phyloP scores from a whole-genome alignment of 2,329 filamentous ascomycete genomes.

The Tolypocladium ovalisporum region DNA sequence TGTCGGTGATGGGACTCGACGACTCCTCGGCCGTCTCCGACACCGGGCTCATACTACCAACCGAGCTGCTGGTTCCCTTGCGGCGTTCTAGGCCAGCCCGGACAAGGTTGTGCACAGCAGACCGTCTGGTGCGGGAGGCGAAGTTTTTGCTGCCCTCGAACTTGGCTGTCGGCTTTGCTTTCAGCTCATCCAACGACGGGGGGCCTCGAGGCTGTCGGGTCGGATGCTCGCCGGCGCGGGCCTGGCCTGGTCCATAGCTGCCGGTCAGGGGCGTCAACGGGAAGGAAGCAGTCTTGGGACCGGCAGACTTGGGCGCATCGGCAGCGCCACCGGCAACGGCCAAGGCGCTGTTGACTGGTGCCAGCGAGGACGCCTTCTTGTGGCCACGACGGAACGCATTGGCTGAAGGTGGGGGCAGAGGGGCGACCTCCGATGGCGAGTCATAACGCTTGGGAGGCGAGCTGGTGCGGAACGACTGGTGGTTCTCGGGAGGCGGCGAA shows the following conservation, averaged over 20 bases:
- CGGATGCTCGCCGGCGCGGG: slow-evolving; percentile 87
- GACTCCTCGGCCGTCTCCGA: slow-evolving; percentile 65
- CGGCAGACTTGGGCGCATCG: slow-evolving; percentile 44
- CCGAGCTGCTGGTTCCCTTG: slow-evolving; percentile 58
- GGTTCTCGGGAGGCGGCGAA: slow-evolving; percentile 62
- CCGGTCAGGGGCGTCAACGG: slow-evolving; percentile 72
- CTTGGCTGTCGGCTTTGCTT: slow-evolving; percentile 80
- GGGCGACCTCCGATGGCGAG: slow-evolving; percentile 55
- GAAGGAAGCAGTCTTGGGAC: slow-evolving; percentile 69
- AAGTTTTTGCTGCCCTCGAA: slow-evolving; percentile 98
- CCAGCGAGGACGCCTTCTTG: slow-evolving; percentile 76
- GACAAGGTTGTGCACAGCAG: slow-evolving; percentile 83
- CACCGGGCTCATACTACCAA: slow-evolving; percentile 76
- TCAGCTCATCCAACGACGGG: slow-evolving; percentile 82
- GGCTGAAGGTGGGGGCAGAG: slow-evolving; percentile 77
- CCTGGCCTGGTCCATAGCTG: slow-evolving; percentile 86
- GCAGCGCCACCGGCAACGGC: slow-evolving; percentile 32
- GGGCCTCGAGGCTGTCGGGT: slow-evolving; percentile 87
- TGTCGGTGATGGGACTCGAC: slow-evolving; percentile 60
- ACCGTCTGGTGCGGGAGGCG: slow-evolving; percentile 79
- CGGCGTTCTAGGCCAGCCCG: slow-evolving; percentile 82
- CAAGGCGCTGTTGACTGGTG: slow-evolving; percentile 42
- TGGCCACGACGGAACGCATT: slow-evolving; percentile 90
- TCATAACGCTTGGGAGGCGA: slow-evolving; percentile 56
- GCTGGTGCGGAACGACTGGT: slow-evolving; percentile 45